Evolutionary conservation across 495 filamentous ascomycete genomes (phyloP).

Genomic region (Annulohypoxylon maeteangense): DNA sequence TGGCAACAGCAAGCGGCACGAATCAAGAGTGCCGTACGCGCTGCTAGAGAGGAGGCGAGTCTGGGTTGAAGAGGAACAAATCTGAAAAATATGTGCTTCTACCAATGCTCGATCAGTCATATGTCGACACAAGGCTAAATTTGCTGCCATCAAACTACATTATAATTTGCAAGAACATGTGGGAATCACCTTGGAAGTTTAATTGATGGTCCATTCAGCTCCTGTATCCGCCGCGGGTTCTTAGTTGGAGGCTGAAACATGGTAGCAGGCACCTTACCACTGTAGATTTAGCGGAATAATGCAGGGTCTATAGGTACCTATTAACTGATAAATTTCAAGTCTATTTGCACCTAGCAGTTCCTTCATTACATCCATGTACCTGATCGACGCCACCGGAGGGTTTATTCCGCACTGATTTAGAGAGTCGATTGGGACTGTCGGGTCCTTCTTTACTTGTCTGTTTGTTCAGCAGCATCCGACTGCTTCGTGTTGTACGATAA

Average conservation of each 20-base stretch:
- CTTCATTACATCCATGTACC: too few relatives aligned
- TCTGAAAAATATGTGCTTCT: not conserved
- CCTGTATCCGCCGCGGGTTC: too few relatives aligned
- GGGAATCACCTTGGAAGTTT: not conserved
- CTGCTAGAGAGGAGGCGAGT: constrained; percentile 23
- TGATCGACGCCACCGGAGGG: not conserved
- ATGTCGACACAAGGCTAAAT: not conserved
- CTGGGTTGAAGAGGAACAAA: constrained; percentile 1
- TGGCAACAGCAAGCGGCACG: constrained; percentile 29
- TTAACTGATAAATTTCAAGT: too few relatives aligned
- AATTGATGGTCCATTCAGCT: too few relatives aligned
- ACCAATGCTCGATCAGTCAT: not conserved
- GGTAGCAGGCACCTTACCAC: too few relatives aligned
- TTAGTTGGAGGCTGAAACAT: too few relatives aligned
- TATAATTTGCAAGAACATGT: not conserved
- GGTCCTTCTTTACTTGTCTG: too few relatives aligned
- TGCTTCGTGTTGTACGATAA: not conserved
- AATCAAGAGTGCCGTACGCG: constrained; percentile 24
- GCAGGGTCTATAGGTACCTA: too few relatives aligned
- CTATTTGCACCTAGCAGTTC: too few relatives aligned
- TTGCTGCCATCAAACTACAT: not conserved
- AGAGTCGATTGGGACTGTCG: too few relatives aligned
- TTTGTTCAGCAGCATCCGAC: too few relatives aligned
- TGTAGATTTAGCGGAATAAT: too few relatives aligned
- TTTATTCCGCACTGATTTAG: not conserved